Evolutionary conservation across 2,329 filamentous ascomycete species (phyloP), one percentile per base, ranked within the genome.

Genomic region (Biscogniauxia sp.): DNA sequence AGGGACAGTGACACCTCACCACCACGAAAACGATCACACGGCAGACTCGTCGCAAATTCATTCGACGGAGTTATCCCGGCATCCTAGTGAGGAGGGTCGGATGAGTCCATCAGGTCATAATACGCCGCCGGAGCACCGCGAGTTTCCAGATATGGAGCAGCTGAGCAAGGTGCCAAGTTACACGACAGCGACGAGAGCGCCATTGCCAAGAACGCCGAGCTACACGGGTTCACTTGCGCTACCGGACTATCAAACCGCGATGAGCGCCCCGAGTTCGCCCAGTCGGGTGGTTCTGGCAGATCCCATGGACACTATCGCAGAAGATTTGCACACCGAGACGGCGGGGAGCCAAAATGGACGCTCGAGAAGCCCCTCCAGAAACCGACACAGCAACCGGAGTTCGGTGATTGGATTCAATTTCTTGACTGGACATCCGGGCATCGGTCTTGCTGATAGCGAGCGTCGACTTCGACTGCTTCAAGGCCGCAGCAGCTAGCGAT

Each of bases 131-230:
- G 65, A 69, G 66, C 83, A 87, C 64, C 68, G 81, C 54, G 83
- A 88, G 61, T 80, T 81, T 54, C 77, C 81, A 19, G 86, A 90
- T 64, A 76, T 91, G 66, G 82, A 84, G 54, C 84, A 87, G 64
- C 77, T 93, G 51, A 89, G 82, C 72, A 89, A 89, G 65, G 90
- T 93, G 1, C 90, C 90, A 1, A 93, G 90, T 59, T 93, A 93
- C 72, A 83, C 84, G 17, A 93, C 90, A 1, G 90, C 90, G 0
- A 85, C 92, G 25, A 85, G 84, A 64, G 85, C 87, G 0, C 85
- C 87, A 5, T 54, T 73, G 26, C 83, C 86, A 17, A 81, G 84
- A 55, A 80, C 82, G 37, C 79, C 79, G 15, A 80, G 77, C 54
- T 80, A 79, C 51, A 75, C 80, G 6, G 80, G 81, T 20, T 79